These are phyloP conservation scores for Blastobotrys persicus DNA, from an alignment of 1,139 yeast species.

Conservation along the genomic window DNA sequence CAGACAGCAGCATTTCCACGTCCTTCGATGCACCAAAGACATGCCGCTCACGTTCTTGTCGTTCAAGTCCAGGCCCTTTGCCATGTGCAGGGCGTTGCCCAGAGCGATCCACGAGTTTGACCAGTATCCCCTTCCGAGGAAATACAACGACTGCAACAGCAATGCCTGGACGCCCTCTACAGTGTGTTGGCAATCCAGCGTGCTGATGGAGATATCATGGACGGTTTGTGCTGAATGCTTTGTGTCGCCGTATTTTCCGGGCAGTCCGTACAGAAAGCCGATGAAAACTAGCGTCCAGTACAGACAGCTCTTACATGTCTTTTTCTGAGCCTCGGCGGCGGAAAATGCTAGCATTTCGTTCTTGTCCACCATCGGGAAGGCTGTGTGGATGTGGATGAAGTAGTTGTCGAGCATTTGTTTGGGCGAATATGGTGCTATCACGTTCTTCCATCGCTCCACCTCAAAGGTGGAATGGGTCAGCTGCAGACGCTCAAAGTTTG, in stretches of 20 bases:
- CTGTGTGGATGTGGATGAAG: conserved; percentile 22
- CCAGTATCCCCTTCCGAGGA: conserved; percentile 18
- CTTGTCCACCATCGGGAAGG: conserved; percentile 24
- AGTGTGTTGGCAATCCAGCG: conserved; percentile 22
- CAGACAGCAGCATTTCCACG: conserved; percentile 18
- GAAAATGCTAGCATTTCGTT: conserved; percentile 14
- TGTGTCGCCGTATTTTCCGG: conserved; percentile 14
- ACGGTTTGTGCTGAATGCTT: conserved; percentile 17
- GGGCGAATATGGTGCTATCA: conserved; percentile 18
- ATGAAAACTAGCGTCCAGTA: conserved; percentile 22
- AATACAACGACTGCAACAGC: conserved; percentile 17
- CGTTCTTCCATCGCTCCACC: conserved; percentile 18
- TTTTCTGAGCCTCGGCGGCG: conserved; percentile 14
- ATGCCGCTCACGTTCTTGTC: neutral
- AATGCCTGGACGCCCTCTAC: conserved; percentile 14
- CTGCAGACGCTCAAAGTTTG: conserved; percentile 20
- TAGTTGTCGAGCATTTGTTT: conserved; percentile 22
- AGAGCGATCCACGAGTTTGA: conserved; percentile 18
- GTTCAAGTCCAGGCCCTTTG: conserved; percentile 7
- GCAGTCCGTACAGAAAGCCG: conserved; percentile 18
- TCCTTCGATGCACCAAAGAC: conserved; percentile 3
- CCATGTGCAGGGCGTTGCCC: conserved; percentile 19
- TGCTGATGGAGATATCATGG: conserved; percentile 23
- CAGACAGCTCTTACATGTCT: conserved; percentile 18
- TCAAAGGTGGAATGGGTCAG: conserved; percentile 21